phyloP scores from a whole-genome alignment of 495 filamentous ascomycete genomes.

The Tuber aestivum region DNA sequence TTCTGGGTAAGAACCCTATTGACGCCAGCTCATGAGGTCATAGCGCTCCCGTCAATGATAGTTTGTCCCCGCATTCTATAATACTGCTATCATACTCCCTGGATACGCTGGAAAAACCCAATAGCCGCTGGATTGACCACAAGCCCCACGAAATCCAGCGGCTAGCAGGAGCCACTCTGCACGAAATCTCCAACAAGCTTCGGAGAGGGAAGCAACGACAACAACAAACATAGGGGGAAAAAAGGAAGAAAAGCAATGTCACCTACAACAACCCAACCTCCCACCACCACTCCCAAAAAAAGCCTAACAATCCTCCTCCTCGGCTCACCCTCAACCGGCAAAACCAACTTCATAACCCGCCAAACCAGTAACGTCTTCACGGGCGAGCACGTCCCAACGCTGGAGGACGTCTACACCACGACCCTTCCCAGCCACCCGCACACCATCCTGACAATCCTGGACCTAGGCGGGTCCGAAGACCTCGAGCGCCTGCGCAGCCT shows the following conservation, averaged over 20 bases:
- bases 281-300: neutral
- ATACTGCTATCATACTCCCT: too few species aligned
- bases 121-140: neutral
- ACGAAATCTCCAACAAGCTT: neutral
- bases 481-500: conserved; percentile 1
- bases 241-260: neutral
- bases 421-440: neutral
- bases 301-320: conserved; percentile 2
- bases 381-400: neutral
- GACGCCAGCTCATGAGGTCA: too few species aligned
- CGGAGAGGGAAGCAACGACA: neutral
- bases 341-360: conserved; percentile 5
- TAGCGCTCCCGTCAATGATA: too few species aligned
- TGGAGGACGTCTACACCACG: neutral
- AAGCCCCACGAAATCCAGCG: neutral
- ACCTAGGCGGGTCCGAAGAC: neutral
- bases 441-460: neutral
- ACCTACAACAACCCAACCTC: neutral
- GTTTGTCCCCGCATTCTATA: too few species aligned
- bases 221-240: neutral
- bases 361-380: neutral
- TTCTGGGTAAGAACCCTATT: too few species aligned
- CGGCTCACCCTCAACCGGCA: neutral
- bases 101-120: too few species aligned
- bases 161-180: neutral